Conservation (phyloP, 306 rosid species). For the Prunus kanzakura region DNA sequence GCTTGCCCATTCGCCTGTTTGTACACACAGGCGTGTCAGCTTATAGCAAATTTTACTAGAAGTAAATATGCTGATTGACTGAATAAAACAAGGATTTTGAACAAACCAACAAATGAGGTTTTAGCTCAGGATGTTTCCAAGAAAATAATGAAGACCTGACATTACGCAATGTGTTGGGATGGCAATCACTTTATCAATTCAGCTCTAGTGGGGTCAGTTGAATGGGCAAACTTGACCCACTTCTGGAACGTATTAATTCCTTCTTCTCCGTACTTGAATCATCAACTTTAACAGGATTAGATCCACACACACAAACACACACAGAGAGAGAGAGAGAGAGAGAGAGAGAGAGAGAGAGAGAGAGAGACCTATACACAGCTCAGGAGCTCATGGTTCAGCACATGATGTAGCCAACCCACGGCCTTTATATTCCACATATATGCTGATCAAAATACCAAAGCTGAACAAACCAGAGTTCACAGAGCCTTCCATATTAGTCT, state of each 20-base stretch:
- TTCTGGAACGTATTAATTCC: conserved; percentile 24
- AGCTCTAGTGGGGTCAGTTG: conserved; percentile 12
- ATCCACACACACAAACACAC: conserved; percentile 6
- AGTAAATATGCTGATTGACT: background rate
- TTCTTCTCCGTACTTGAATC: conserved; percentile 15
- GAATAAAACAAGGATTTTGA: background rate
- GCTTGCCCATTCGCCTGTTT: background rate
- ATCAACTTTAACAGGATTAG: conserved; percentile 2
- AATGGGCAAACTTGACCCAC: conserved; percentile 29
- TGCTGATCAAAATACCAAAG: conserved; percentile 2
- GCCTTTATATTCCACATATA: background rate
- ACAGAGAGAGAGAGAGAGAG: conserved; percentile 12
- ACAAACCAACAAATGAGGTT: background rate
- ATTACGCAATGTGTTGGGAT: conserved; percentile 8
- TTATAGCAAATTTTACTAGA: background rate
- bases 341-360: conserved; percentile 18
- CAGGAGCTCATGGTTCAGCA: conserved; percentile 9
- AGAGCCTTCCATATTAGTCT: conserved; percentile 8
- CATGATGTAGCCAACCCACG: conserved; percentile 13
- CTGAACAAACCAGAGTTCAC: background rate
- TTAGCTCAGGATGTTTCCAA: conserved; percentile 2
- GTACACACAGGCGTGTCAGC: background rate
- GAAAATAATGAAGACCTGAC: background rate
- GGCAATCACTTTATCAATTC: conserved; percentile 7
- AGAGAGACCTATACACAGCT: conserved; percentile 21